phyloP scores from a whole-genome alignment of 176 grass and related monocot genomes.

The Alloteropsis semialata region DNA sequence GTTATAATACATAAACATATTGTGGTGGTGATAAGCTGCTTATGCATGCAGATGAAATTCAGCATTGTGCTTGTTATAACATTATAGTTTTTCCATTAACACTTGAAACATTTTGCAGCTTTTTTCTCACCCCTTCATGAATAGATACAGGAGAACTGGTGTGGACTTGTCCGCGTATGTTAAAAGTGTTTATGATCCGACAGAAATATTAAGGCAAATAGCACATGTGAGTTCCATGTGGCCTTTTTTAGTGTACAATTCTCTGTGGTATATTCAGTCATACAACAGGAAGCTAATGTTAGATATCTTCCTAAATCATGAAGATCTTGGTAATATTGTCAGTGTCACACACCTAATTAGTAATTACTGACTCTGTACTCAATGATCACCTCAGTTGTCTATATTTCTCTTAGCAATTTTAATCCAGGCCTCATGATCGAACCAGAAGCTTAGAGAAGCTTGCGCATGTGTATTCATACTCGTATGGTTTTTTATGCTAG shows the following conservation, averaged over 20 bases:
- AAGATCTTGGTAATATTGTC: too few relatives aligned
- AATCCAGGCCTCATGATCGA: background rate
- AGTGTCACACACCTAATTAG: background rate
- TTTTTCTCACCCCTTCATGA: constrained; percentile 71
- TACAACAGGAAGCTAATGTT: background rate
- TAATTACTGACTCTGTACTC: background rate
- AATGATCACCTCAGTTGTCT: background rate
- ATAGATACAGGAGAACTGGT: constrained; percentile 46
- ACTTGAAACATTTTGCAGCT: constrained; percentile 44
- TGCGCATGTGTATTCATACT: background rate
- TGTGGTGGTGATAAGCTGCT: background rate
- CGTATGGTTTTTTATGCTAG: background rate
- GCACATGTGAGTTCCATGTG: constrained; percentile 55
- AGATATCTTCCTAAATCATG: background rate
- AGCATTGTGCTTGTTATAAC: background rate
- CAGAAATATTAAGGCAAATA: constrained; percentile 54
- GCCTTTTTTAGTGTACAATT: background rate
- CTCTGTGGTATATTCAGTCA: background rate
- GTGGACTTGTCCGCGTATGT: constrained; percentile 59
- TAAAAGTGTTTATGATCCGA: constrained; percentile 50
- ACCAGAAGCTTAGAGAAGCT: background rate
- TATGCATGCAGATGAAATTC: background rate
- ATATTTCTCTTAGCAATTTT: background rate
- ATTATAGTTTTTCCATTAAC: background rate
- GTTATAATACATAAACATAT: background rate